phyloP scores from a whole-genome alignment of 371 early-diverging fungal genomes.

The Lichtheimia hyalospora region DNA sequence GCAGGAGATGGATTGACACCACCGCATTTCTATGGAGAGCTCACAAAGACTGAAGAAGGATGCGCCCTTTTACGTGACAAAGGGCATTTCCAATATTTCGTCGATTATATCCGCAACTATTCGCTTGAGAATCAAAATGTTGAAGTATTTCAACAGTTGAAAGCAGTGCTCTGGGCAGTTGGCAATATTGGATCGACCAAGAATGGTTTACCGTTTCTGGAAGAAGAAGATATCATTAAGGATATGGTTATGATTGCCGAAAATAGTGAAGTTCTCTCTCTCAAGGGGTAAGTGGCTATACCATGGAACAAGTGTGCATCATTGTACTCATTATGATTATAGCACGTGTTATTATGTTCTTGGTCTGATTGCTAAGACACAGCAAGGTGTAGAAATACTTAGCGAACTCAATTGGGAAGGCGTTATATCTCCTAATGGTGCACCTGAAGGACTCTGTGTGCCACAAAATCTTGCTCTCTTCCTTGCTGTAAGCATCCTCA shows the following conservation, averaged over 20 bases:
- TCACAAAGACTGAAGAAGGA: conserved; percentile 81
- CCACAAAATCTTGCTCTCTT: conserved; percentile 63
- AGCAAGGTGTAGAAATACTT: conserved; percentile 70
- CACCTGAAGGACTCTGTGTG: conserved; percentile 64
- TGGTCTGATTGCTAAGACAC: conserved; percentile 70
- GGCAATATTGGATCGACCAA: conserved; percentile 78
- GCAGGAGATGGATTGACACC: conserved; percentile 57
- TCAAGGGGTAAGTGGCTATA: conserved; percentile 67
- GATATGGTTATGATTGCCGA: conserved; percentile 74
- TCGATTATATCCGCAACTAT: conserved; percentile 59
- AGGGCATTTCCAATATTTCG: conserved; percentile 71
- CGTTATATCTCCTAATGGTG: conserved; percentile 55
- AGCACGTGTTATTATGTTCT: conserved; percentile 83
- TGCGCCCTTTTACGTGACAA: conserved; percentile 62
- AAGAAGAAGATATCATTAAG: conserved; percentile 69
- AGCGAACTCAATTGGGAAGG: conserved; percentile 80
- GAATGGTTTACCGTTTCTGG: conserved; percentile 70
- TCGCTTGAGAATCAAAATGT: conserved; percentile 42
- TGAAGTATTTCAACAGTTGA: conserved; percentile 57
- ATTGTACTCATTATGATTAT: background rate
- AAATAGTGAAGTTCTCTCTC: conserved; percentile 64
- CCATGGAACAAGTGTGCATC: background rate
- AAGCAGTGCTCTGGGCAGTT: conserved; percentile 81
- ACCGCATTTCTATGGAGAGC: conserved; percentile 84
- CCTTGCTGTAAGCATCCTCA: conserved; percentile 50